Base-by-base conservation (phyloP, 2,329 filamentous ascomycete species). In the Elsinoe necatrix region DNA sequence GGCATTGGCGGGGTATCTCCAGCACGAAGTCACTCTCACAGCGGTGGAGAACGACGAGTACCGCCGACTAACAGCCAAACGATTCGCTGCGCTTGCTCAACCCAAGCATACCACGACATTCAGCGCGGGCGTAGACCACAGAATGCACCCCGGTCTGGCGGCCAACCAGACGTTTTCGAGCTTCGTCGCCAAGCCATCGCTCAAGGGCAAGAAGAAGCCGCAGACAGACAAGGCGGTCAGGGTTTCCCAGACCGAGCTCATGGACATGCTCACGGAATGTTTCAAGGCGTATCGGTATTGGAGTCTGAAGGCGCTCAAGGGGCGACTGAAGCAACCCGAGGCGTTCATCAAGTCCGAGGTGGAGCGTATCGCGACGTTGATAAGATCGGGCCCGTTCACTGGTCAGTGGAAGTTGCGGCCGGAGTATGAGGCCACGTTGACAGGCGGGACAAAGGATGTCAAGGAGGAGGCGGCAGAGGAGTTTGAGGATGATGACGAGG, bases 281-380 rank as follows among this genome's bases (percentile, higher is more conserved):
- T 98, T 96, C 82, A 82, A 85, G 57, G 77, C 86, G 65, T 95
- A 87, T 77, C 84, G 85, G 64, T 97, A 93, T 72, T 98, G 92
- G 91, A 84, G 87, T n/a, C 87, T 97, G 78, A 91, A 89, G 67
- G 82, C 86, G 4, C 80, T 98, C 63, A 89, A 89, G 61, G 78
- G 83, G 52, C 76, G 80, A 59, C 81, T 95, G 37, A 81, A 85
- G 59, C 93, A 98, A 72, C 93, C 93, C 1, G 93, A 97, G 69
- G 84, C 86, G n/a, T 97, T 91, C 70, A 81, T 98, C 60, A 89
- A 92, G 56, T 83, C 93, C 68, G 86, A 85, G 0, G 74, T 98
- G 63, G 86, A 91, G 61, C 84, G 89, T 66, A 82, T 97, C 59
- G 92, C 89, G 0, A 82, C 87, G 18, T 74, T 95, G 59, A 85